phyloP scores from a whole-genome alignment of 768 basidiomycete species.

The Mycena indigotica region DNA sequence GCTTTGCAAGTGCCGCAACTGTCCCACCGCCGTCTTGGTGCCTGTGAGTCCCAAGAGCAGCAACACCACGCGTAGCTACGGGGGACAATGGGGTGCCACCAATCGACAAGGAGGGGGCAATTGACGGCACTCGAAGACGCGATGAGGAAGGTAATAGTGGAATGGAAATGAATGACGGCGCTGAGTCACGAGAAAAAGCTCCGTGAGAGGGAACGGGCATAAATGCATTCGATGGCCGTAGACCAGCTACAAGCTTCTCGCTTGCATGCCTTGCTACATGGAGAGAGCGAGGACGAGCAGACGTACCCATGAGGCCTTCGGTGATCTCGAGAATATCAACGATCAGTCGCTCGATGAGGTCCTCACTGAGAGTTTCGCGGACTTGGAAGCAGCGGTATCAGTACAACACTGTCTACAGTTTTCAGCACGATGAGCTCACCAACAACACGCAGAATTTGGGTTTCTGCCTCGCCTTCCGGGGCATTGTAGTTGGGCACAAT shows the following conservation, averaged over 20 bases:
- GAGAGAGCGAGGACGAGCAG: slow-evolving; percentile 13
- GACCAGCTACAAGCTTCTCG: background rate
- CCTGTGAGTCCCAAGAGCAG: background rate
- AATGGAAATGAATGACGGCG: background rate
- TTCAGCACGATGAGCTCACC: slow-evolving; percentile 31
- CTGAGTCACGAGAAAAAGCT: background rate
- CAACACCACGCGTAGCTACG: background rate
- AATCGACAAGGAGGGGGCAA: background rate
- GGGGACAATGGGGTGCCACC: background rate
- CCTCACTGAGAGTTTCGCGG: slow-evolving; percentile 57
- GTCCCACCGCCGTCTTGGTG: background rate
- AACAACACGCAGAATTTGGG: slow-evolving; percentile 64
- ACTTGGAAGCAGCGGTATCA: slow-evolving; percentile 40
- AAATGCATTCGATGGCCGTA: background rate
- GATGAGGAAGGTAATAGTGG: background rate
- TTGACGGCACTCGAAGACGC: background rate
- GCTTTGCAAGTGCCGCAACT: background rate
- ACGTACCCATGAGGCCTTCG: slow-evolving; percentile 48
- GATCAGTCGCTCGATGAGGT: slow-evolving; percentile 51
- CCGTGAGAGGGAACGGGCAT: background rate
- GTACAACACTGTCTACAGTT: slow-evolving; percentile 25
- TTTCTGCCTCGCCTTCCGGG: slow-evolving; percentile 50
- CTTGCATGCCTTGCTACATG: slow-evolving; percentile 6
- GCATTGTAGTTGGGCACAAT: slow-evolving; percentile 64
- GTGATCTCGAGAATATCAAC: slow-evolving; percentile 52